A percentile compares a stretch with the other conserved stretches of the same genome.
Evolutionary conservation across 208 protist species (phyloP).

Genomic region (Histomonas meleagridis): DNA sequence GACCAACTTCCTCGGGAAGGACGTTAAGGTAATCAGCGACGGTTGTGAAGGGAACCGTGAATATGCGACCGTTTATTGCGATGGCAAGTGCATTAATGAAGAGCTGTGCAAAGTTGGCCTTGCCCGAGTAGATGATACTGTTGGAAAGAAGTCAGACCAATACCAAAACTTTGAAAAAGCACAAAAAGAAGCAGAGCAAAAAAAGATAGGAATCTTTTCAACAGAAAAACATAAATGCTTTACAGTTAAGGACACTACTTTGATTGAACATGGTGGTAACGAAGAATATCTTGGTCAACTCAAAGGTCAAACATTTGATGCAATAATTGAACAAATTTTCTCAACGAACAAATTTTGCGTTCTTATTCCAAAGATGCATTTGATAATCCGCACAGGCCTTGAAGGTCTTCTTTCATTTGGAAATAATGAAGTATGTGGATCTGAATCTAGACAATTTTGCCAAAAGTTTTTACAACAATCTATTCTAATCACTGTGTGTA

Average conservation of each 20-base stretch:
- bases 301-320: background rate
- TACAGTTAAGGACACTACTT: background rate
- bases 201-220: background rate
- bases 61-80: background rate
- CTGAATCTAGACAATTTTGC: background rate
- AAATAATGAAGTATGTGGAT: background rate
- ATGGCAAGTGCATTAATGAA: background rate
- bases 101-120: background rate
- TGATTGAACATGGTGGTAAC: background rate
- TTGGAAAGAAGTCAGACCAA: background rate
- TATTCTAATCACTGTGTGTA: background rate
- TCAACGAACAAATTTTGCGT: background rate
- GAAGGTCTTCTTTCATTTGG: background rate
- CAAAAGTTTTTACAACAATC: background rate
- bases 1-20: background rate
- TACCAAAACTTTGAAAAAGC: background rate
- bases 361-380: background rate
- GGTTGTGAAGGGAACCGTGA: background rate
- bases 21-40: background rate
- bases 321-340: conserved; percentile 3
- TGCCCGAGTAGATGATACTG: background rate
- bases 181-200: background rate
- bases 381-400: background rate
- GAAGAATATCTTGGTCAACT: background rate
- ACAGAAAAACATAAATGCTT: background rate